phyloP scores from a whole-genome alignment of 352 stramenopile species.

The Albugo laibachii region DNA sequence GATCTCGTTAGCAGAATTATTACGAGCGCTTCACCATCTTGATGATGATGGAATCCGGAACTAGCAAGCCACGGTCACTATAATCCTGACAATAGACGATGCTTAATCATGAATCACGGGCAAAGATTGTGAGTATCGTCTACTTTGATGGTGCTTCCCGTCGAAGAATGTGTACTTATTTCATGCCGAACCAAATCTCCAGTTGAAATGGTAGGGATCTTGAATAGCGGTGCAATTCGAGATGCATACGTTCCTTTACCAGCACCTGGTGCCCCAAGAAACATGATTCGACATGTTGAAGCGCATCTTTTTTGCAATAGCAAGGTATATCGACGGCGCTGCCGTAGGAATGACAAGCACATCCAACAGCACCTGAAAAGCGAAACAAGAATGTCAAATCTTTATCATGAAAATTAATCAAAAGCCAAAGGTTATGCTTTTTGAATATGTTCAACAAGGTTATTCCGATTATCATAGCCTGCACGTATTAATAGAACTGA shows the following conservation, averaged over 20 bases:
- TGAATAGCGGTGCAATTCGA: slow-evolving; percentile 64
- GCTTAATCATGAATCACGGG: not conserved
- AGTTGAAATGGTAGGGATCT: slow-evolving; percentile 79
- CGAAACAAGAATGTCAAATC: no score
- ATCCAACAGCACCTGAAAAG: no score
- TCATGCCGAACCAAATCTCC: slow-evolving; percentile 77
- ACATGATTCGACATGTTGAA: slow-evolving; percentile 34
- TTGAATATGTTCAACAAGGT: no score
- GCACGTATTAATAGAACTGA: no score
- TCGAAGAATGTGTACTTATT: slow-evolving; percentile 56
- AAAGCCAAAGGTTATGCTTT: no score
- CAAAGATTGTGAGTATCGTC: not conserved
- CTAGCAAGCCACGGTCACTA: slow-evolving; percentile 62
- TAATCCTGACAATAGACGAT: slow-evolving; percentile 23
- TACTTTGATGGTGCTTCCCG: slow-evolving; percentile 64
- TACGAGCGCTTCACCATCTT: slow-evolving; percentile 35
- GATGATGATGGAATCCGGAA: slow-evolving; percentile 78
- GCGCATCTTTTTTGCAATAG: no score
- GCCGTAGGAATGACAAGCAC: no score
- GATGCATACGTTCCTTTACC: slow-evolving; percentile 83
- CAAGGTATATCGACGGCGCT: no score
- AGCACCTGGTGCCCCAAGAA: slow-evolving; percentile 73
- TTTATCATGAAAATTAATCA: no score
- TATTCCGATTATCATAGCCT: no score
- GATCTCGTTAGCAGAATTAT: not conserved